These are phyloP conservation scores for Fraxinus velutina DNA, from an alignment of 305 asterid genomes.

Conservation along the genomic window DNA sequence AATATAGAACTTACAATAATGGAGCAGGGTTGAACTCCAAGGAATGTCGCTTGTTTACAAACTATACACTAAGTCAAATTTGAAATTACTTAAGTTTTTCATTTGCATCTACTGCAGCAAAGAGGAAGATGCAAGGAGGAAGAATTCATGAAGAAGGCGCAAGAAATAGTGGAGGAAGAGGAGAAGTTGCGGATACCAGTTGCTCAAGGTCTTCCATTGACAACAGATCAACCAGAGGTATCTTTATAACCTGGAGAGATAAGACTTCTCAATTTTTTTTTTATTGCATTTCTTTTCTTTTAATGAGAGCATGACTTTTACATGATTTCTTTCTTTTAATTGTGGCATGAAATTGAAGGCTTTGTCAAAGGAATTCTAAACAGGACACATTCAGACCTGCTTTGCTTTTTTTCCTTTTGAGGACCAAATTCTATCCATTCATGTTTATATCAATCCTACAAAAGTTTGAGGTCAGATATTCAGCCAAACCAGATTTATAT, in stretches of 20 bases:
- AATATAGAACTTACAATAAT: neutral
- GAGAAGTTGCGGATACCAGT: slow-evolving; percentile 71
- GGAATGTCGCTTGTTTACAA: neutral
- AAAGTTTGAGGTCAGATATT: neutral
- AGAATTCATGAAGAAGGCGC: slow-evolving; percentile 64
- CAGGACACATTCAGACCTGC: neutral
- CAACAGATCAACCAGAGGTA: slow-evolving; percentile 92
- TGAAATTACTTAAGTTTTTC: slow-evolving; percentile 22
- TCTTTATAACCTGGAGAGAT: neutral
- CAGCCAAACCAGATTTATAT: neutral
- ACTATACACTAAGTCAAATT: neutral
- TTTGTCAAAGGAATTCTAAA: neutral
- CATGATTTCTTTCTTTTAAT: neutral
- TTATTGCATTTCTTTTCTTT: neutral
- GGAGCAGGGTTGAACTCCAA: neutral
- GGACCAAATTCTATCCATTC: neutral
- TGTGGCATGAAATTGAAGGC: neutral
- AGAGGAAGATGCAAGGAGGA: slow-evolving; percentile 81
- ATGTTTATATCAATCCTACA: neutral
- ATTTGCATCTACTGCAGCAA: slow-evolving; percentile 48
- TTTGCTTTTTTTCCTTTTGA: neutral
- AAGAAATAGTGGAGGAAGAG: slow-evolving; percentile 62
- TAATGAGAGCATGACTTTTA: neutral
- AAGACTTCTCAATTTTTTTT: neutral
- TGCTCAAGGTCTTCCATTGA: slow-evolving; percentile 90